phyloP scores from a whole-genome alignment of 2,329 filamentous ascomycete species.

The Sporothrix humicola region DNA sequence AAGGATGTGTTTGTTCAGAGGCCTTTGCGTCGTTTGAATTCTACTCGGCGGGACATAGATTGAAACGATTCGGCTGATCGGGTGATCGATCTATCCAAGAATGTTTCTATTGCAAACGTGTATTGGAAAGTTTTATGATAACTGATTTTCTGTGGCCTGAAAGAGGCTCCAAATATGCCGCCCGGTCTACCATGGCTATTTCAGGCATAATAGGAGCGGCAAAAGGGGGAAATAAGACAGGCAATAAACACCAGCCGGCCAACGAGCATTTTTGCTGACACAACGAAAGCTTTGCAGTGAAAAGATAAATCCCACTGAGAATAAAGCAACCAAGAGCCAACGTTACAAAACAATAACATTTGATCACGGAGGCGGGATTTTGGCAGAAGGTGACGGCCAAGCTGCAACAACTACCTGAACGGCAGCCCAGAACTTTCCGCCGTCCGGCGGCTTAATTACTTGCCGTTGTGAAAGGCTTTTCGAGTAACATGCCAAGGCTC shows the following conservation, averaged over 20 bases:
- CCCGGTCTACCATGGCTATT: conserved; percentile 12
- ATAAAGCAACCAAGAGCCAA: not conserved
- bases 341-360: conserved; percentile 7
- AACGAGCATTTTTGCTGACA: not conserved
- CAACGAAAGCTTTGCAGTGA: not conserved
- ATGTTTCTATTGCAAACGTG: not conserved
- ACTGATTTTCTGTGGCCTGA: not conserved
- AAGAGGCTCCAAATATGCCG: conserved; percentile 15
- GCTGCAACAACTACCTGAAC: not conserved
- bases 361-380: not conserved
- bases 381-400: not conserved
- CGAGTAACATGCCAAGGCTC: conserved; percentile 20
- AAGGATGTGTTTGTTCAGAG: not conserved
- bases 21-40: not conserved
- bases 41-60: not conserved
- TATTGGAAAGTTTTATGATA: not conserved
- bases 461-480: not conserved
- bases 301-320: not conserved
- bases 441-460: conserved; percentile 10
- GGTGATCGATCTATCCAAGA: not conserved
- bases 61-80: conserved; percentile 18
- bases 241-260: not conserved
- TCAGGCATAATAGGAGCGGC: conserved; percentile 4
- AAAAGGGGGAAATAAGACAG: not conserved
- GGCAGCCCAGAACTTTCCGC: not conserved